A percentile compares a stretch with the other conserved stretches of the same genome.
phyloP scores from a whole-genome alignment of 2,329 filamentous ascomycete genomes.

The Stromatinia cepivora region DNA sequence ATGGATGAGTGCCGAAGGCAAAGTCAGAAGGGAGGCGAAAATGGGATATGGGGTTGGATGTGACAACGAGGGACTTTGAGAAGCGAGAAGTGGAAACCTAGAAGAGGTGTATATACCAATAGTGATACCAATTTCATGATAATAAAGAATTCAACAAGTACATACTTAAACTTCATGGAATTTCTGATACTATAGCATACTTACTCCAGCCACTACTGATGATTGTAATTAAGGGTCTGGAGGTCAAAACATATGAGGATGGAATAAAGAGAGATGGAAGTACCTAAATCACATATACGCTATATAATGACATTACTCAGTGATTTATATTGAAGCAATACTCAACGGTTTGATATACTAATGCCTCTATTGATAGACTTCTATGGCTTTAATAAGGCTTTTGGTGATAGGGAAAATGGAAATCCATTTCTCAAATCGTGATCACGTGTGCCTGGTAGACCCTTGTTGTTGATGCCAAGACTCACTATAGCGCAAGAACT shows the following conservation, averaged over 20 bases:
- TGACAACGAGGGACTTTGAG: not conserved
- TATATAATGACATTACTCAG: too few species aligned
- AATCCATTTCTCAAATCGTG: not conserved
- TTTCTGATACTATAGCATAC: not conserved
- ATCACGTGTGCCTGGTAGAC: not conserved
- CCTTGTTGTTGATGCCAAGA: not conserved
- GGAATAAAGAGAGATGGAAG: not conserved
- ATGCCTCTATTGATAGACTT: not conserved
- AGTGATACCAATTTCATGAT: constrained; percentile 18
- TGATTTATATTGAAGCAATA: not conserved
- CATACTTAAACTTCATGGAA: too few species aligned
- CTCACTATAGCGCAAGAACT: not conserved
- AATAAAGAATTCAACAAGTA: constrained; percentile 13
- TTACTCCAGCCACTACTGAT: not conserved
- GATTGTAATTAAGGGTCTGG: not conserved
- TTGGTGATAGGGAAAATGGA: not conserved
- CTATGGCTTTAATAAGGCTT: not conserved
- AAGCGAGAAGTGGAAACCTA: not conserved
- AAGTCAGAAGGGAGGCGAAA: not conserved
- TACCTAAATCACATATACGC: not conserved
- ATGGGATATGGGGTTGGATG: not conserved
- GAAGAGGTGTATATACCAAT: constrained; percentile 17
- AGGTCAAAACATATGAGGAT: not conserved
- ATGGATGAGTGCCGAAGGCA: not conserved
- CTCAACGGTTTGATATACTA: not conserved